Evolutionary conservation across 306 rosid genomes (phyloP).

Genomic region (Corylus avellana): DNA sequence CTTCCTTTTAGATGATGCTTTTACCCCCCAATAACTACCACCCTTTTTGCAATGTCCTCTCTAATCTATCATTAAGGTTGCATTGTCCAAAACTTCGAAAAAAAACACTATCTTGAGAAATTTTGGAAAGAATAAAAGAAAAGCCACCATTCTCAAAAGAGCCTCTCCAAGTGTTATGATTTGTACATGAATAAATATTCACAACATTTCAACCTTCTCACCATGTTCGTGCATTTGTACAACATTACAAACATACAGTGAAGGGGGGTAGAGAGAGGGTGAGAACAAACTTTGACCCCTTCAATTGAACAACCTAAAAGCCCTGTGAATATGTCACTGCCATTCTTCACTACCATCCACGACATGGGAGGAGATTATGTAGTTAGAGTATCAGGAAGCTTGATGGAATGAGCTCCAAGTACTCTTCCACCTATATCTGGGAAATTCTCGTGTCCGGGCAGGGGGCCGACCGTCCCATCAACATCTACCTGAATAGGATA

Average conservation of each 20-base stretch:
- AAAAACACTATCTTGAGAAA: too few species aligned
- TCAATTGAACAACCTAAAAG: background rate
- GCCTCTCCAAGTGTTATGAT: background rate
- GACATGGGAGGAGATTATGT: slow-evolving; percentile 44
- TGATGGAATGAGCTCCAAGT: slow-evolving; percentile 47
- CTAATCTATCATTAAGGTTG: too few species aligned
- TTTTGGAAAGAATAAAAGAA: background rate
- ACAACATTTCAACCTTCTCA: background rate
- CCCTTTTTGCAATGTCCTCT: too few species aligned
- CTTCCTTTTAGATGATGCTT: too few species aligned
- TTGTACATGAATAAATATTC: background rate
- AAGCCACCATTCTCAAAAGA: background rate
- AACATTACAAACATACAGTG: background rate
- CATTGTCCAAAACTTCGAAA: too few species aligned
- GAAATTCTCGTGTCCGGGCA: slow-evolving; percentile 60
- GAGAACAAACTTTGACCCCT: background rate
- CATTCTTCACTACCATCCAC: slow-evolving; percentile 9
- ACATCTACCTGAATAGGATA: slow-evolving; percentile 68
- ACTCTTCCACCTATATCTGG: slow-evolving; percentile 87
- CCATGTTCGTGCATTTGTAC: background rate
- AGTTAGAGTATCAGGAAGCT: slow-evolving; percentile 74
- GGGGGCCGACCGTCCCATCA: slow-evolving; percentile 56
- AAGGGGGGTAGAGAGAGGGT: too few species aligned
- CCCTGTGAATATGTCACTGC: slow-evolving; percentile 14
- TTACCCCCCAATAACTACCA: too few species aligned